phyloP scores from a whole-genome alignment of 345 rosid species.

The Melaleuca quinquenervia region DNA sequence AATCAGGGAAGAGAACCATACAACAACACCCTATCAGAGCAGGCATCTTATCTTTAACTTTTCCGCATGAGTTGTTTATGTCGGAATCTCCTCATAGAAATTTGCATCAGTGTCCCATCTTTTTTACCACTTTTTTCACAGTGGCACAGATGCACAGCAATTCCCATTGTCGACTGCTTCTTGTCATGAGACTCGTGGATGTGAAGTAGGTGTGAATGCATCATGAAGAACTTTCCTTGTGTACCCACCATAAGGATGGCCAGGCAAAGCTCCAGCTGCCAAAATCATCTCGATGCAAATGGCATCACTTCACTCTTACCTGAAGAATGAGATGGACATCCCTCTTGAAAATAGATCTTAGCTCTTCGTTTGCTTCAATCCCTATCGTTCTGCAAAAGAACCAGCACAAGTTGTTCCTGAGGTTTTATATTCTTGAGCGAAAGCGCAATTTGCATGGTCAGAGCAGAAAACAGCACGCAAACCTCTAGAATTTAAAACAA shows the following conservation, averaged over 20 bases:
- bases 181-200: not conserved
- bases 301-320: constrained; percentile 50
- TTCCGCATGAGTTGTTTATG: not conserved
- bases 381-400: constrained; percentile 71
- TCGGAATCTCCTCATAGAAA: not conserved
- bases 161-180: not conserved
- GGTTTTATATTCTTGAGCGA: not conserved
- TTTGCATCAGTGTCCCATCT: not conserved
- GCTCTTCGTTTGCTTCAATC: constrained; percentile 86
- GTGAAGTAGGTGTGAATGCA: not conserved
- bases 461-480: not conserved
- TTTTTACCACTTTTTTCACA: not conserved
- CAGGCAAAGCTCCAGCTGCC: not conserved
- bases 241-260: not conserved
- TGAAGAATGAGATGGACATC: constrained; percentile 84
- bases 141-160: not conserved
- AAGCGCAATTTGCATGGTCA: not conserved
- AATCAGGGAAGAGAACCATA: not conserved
- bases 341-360: constrained; percentile 66
- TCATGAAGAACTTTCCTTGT: not conserved
- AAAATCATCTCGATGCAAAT: not conserved
- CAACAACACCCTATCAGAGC: not conserved
- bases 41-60: not conserved
- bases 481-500: not conserved
- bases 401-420: not conserved